phyloP scores from a whole-genome alignment of 2,329 filamentous ascomycete genomes.

The Xylaria sp. region DNA sequence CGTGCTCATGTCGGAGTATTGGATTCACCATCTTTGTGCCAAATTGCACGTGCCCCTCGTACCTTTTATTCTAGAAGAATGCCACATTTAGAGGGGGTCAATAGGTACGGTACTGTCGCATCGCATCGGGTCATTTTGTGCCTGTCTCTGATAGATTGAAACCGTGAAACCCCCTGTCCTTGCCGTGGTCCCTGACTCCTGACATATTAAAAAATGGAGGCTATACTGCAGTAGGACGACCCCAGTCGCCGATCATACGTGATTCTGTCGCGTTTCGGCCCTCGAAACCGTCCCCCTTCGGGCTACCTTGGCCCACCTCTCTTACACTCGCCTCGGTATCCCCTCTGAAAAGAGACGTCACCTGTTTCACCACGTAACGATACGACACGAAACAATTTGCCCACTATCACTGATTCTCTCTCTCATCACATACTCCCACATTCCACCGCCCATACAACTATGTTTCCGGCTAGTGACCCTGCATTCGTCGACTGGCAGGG shows the following conservation, averaged over 20 bases:
- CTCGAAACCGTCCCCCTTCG: neutral
- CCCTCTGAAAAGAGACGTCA: conserved; percentile 15
- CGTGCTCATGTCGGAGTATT: no score
- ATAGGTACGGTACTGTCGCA: neutral
- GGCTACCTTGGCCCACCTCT: neutral
- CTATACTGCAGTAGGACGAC: conserved; percentile 11
- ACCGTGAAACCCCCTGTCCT: conserved; percentile 23
- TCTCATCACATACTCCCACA: conserved; percentile 18
- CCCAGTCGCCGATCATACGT: conserved; percentile 45
- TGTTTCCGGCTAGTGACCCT: conserved; percentile 14
- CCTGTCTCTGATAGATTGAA: conserved; percentile 42
- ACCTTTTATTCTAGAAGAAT: conserved; percentile 29
- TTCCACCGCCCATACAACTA: neutral
- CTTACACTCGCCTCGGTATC: neutral
- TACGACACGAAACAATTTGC: conserved; percentile 24
- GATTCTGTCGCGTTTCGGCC: conserved; percentile 13
- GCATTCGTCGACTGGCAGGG: conserved; percentile 19
- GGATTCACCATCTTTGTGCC: neutral
- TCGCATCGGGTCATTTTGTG: conserved; percentile 27
- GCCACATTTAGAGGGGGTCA: conserved; percentile 1
- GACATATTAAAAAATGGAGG: conserved; percentile 7
- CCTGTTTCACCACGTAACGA: conserved; percentile 33
- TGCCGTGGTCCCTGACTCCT: conserved; percentile 34
- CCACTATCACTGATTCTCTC: neutral
- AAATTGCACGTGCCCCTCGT: neutral